Conservation (phyloP, 495 filamentous ascomycete genomes). For the Cairneyella variabilis region DNA sequence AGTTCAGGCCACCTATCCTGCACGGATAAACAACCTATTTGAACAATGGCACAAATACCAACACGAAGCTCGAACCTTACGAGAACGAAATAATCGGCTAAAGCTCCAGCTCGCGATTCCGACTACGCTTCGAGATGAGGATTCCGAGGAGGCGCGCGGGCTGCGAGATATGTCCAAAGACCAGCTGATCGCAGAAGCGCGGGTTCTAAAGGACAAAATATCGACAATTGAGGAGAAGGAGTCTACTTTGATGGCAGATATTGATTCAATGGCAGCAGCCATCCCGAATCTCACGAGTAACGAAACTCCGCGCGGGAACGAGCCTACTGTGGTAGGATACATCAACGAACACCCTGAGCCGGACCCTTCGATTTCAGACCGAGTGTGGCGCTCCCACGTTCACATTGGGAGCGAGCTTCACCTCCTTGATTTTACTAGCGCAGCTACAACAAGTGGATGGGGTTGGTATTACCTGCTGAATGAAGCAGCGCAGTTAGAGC, state of each 20-base stretch:
- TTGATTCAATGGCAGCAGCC: constrained; percentile 68
- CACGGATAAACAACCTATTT: constrained; percentile 65
- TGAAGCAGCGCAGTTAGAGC: constrained; percentile 86
- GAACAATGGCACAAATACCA: constrained; percentile 60
- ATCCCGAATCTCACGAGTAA: constrained; percentile 83
- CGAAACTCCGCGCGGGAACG: constrained; percentile 67
- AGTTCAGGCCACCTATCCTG: constrained; percentile 58
- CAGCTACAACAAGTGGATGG: constrained; percentile 80
- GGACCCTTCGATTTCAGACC: constrained; percentile 43
- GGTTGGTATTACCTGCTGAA: constrained; percentile 94
- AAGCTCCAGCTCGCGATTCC: constrained; percentile 45
- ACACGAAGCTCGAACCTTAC: constrained; percentile 45
- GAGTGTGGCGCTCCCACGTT: constrained; percentile 65
- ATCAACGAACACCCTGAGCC: constrained; percentile 71
- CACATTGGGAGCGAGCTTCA: constrained; percentile 77
- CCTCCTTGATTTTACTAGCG: constrained; percentile 79
- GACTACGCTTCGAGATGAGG: constrained; percentile 29
- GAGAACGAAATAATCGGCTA: constrained; percentile 55
- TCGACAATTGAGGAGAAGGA: constrained; percentile 56
- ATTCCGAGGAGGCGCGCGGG: constrained; percentile 32
- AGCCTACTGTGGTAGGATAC: constrained; percentile 56
- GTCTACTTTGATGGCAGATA: constrained; percentile 55
- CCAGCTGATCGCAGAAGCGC: constrained; percentile 60
- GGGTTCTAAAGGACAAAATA: constrained; percentile 63
- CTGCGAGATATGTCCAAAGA: constrained; percentile 33